These are phyloP conservation scores for Adansonia madagascariensis DNA, from an alignment of 441 rosid species.

Conservation along the genomic window DNA sequence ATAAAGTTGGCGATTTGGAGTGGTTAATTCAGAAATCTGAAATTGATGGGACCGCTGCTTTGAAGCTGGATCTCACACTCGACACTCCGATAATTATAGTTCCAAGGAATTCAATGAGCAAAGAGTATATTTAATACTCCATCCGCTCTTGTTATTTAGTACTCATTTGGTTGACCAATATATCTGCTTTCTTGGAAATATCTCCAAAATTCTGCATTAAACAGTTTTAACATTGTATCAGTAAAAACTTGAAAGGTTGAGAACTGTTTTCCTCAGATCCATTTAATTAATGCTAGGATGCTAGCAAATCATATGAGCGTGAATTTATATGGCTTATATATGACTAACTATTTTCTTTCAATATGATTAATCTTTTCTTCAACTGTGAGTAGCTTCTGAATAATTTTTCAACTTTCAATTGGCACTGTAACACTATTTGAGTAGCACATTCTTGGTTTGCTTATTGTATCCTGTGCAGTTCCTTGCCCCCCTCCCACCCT, in stretches of 20 bases:
- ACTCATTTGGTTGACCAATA: conserved; percentile 20
- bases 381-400: neutral
- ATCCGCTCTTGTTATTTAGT: conserved; percentile 24
- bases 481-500: neutral
- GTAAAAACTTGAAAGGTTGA: conserved; percentile 19
- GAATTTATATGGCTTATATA: conserved; percentile 5
- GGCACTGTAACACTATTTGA: neutral
- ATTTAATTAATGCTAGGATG: conserved; percentile 1
- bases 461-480: neutral
- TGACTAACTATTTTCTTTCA: neutral
- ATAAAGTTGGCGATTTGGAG: conserved; percentile 98
- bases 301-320: conserved; percentile 9
- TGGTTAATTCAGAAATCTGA: conserved; percentile 96
- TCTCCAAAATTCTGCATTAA: conserved; percentile 18
- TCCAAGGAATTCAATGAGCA: conserved; percentile 85
- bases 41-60: conserved; percentile 93
- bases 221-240: conserved; percentile 4
- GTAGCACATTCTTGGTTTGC: neutral
- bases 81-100: conserved; percentile 93
- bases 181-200: neutral
- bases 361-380: neutral
- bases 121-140: conserved; percentile 67
- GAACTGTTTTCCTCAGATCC: conserved; percentile 12
- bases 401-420: conserved; percentile 10
- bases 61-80: conserved; percentile 92